Evolutionary conservation across 1,284 basidiomycete genomes (phyloP).

Genomic region (Sporisorium sorghi): DNA sequence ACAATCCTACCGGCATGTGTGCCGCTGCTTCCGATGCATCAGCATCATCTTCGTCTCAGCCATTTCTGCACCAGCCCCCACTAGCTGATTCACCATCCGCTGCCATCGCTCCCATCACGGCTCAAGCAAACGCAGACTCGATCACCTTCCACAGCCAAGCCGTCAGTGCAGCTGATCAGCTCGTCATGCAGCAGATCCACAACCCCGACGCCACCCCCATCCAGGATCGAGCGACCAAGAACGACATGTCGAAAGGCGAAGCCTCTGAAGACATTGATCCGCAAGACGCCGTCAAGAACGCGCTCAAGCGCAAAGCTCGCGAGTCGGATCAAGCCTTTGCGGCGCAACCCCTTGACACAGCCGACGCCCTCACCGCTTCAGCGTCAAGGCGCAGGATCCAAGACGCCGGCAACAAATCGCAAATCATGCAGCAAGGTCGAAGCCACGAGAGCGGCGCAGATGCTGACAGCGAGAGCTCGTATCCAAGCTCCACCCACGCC

Average conservation of each 20-base stretch:
- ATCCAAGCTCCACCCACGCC: conserved; percentile 23
- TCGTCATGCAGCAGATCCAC: conserved; percentile 17
- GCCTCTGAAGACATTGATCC: conserved; percentile 36
- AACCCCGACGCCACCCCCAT: conserved; percentile 11
- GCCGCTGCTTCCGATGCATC: conserved; percentile 12
- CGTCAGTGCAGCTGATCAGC: conserved; percentile 21
- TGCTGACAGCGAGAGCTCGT: conserved; percentile 50
- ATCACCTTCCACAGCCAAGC: conserved; percentile 25
- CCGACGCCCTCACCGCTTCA: conserved; percentile 1
- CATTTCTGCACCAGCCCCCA: conserved; percentile 6
- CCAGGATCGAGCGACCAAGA: conserved; percentile 17
- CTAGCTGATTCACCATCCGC: conserved; percentile 5
- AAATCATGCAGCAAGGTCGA: conserved; percentile 26
- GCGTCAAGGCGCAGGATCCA: conserved; percentile 19
- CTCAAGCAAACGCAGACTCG: conserved; percentile 12
- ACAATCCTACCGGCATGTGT: conserved; percentile 23
- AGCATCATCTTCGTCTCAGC: conserved; percentile 9
- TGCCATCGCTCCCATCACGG: conserved; percentile 25
- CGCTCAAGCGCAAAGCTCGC: conserved; percentile 33
- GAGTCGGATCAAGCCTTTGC: conserved; percentile 25
- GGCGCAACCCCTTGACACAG: neutral
- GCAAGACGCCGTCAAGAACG: conserved; percentile 30
- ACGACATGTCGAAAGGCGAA: conserved; percentile 11
- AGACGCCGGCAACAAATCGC: conserved; percentile 11
- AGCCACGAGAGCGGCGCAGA: conserved; percentile 49